Percentiles rank a stretch among this genome's conserved stretches.
phyloP scores from a whole-genome alignment of 2,329 filamentous ascomycete species.

The Ramularia endophylla region DNA sequence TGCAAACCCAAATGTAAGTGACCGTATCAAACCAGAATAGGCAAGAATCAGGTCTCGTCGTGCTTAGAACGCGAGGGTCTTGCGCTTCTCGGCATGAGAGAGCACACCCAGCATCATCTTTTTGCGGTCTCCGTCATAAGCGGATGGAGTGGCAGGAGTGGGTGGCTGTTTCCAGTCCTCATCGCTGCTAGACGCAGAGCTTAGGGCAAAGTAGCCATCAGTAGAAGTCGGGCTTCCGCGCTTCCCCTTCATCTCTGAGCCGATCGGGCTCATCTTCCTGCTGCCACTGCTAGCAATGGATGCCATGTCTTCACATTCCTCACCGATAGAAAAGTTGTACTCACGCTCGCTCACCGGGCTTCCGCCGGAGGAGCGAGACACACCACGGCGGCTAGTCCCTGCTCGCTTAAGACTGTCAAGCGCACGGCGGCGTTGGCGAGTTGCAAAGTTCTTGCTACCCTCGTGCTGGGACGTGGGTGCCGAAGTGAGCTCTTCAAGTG shows the following conservation, averaged over 20 bases:
- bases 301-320: slow-evolving; percentile 65
- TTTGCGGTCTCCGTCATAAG: slow-evolving; percentile 64
- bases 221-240: slow-evolving; percentile 30
- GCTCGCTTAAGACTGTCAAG: slow-evolving; percentile 88
- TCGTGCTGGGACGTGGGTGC: slow-evolving; percentile 91
- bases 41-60: neutral
- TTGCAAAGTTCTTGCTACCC: slow-evolving; percentile 94
- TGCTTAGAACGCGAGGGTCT: slow-evolving; percentile 55
- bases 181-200: slow-evolving; percentile 70
- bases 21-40: no score
- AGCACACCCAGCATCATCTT: slow-evolving; percentile 83
- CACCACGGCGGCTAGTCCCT: slow-evolving; percentile 72
- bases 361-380: slow-evolving; percentile 59
- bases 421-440: slow-evolving; percentile 85
- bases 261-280: slow-evolving; percentile 35
- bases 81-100: slow-evolving; percentile 84
- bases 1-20: neutral
- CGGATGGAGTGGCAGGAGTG: slow-evolving; percentile 62
- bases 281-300: slow-evolving; percentile 39
- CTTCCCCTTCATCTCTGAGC: slow-evolving; percentile 34
- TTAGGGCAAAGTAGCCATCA: slow-evolving; percentile 40
- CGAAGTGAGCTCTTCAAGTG: slow-evolving; percentile 80
- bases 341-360: slow-evolving; percentile 77
- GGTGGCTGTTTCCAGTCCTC: slow-evolving; percentile 34
- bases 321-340: slow-evolving; percentile 58